phyloP scores from a whole-genome alignment of 2,329 filamentous ascomycete genomes.

The Paramyrothecium sp. region DNA sequence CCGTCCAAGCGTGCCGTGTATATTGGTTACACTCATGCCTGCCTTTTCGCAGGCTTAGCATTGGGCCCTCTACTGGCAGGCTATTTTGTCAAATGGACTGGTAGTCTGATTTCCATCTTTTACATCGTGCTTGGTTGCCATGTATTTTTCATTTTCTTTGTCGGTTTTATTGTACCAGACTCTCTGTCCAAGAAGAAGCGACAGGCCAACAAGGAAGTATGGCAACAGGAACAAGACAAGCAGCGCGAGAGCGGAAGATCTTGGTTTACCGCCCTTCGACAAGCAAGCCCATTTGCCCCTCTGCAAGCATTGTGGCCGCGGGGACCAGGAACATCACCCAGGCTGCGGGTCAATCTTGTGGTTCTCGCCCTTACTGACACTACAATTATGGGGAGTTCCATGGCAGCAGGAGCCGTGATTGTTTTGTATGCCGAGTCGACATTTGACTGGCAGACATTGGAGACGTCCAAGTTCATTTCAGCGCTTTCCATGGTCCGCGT shows the following conservation, averaged over 20 bases:
- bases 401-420: conserved; percentile 78
- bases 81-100: conserved; percentile 74
- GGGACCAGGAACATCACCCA: conserved; percentile 55
- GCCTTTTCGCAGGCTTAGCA: conserved; percentile 85
- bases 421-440: conserved; percentile 79
- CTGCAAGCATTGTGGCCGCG: conserved; percentile 76
- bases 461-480: conserved; percentile 79
- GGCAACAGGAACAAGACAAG: conserved; percentile 46
- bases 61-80: conserved; percentile 81
- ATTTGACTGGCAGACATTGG: conserved; percentile 80
- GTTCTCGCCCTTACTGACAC: conserved; percentile 79
- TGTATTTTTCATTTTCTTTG: conserved; percentile 68
- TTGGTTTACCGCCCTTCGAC: conserved; percentile 33
- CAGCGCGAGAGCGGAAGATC: conserved; percentile 17
- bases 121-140: conserved; percentile 77
- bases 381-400: conserved; percentile 75
- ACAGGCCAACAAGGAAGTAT: conserved; percentile 66
- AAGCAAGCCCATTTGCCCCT: conserved; percentile 70
- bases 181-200: conserved; percentile 77
- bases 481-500: conserved; percentile 78
- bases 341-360: conserved; percentile 77
- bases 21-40: conserved; percentile 89
- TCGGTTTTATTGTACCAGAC: conserved; percentile 75
- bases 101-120: conserved; percentile 77
- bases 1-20: conserved; percentile 76